Evolutionary conservation across 805 yeast genomes (phyloP).

Genomic region (Alloascoidea hylecoeti): DNA sequence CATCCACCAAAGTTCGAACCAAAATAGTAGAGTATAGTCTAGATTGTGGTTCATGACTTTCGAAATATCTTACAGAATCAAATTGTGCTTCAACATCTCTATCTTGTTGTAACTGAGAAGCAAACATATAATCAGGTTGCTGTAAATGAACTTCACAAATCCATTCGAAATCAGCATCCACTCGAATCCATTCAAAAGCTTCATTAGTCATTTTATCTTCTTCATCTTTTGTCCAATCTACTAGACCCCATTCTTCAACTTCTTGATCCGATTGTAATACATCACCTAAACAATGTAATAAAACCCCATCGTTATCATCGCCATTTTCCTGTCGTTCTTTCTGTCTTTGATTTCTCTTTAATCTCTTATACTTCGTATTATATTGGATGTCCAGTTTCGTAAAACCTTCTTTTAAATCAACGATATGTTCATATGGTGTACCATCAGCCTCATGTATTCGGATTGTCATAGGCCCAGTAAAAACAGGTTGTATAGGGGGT

Average conservation of each 20-base stretch:
- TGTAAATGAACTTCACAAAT: constrained; percentile 66
- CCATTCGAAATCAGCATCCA: constrained; percentile 99
- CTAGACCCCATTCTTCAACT: constrained; percentile 53
- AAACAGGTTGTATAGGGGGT: constrained; percentile 19
- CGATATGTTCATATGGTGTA: constrained; percentile 96
- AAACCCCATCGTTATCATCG: constrained; percentile 22
- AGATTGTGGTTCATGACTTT: constrained; percentile 44
- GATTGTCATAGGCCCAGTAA: constrained; percentile 89
- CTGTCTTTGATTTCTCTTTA: constrained; percentile 42
- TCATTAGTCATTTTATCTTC: constrained; percentile 60
- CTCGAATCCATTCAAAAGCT: constrained; percentile 94
- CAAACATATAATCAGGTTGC: constrained; percentile 92
- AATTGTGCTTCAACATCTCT: constrained; percentile 92
- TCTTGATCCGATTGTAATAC: constrained; percentile 51
- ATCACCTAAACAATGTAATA: constrained; percentile 60
- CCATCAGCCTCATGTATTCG: constrained; percentile 97
- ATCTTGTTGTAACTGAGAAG: constrained; percentile 87
- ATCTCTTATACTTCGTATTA: constrained; percentile 81
- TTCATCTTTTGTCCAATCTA: constrained; percentile 57
- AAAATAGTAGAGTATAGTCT: constrained; percentile 61
- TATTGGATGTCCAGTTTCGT: constrained; percentile 89
- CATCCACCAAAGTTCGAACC: constrained; percentile 70
- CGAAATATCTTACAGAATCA: constrained; percentile 68
- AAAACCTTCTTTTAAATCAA: constrained; percentile 71
- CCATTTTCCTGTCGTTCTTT: constrained; percentile 19